A percentile compares a stretch with the other conserved stretches of the same genome.
Conservation (phyloP, 2,329 filamentous ascomycete genomes). For the Boeremia exigua region DNA sequence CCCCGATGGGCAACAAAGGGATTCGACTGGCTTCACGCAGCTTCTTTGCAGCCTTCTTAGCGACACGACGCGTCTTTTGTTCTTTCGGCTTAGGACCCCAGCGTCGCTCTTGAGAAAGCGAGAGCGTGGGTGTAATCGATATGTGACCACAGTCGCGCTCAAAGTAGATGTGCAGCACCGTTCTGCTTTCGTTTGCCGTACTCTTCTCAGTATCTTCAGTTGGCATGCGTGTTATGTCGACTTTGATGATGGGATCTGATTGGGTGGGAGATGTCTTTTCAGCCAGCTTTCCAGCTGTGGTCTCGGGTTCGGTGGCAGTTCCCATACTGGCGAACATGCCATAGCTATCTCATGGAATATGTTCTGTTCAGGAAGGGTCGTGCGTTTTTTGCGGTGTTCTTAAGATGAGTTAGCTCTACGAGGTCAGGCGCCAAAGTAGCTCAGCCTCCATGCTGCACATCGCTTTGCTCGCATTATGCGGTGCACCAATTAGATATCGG, state of each 20-base stretch:
- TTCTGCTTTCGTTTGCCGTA: neutral
- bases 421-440: slow-evolving; percentile 20
- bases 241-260: neutral
- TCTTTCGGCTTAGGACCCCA: slow-evolving; percentile 21
- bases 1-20: no score
- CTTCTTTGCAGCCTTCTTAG: slow-evolving; percentile 18
- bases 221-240: neutral
- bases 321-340: neutral
- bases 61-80: slow-evolving; percentile 15
- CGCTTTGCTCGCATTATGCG: slow-evolving; percentile 24
- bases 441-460: slow-evolving; percentile 24
- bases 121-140: slow-evolving; percentile 18
- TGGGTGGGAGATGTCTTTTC: neutral
- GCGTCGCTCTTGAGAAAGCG: slow-evolving; percentile 27
- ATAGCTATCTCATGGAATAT: neutral
- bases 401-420: neutral
- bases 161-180: slow-evolving; percentile 35
- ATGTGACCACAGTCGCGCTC: slow-evolving; percentile 18
- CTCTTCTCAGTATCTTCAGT: neutral
- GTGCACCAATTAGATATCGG: neutral
- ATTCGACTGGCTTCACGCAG: neutral
- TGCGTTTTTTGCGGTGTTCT: neutral
- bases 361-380: neutral
- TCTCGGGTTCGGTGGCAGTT: neutral
- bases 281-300: neutral